Base-by-base conservation (phyloP, 2,329 filamentous ascomycete genomes). In the Ascochyta koolunga region DNA sequence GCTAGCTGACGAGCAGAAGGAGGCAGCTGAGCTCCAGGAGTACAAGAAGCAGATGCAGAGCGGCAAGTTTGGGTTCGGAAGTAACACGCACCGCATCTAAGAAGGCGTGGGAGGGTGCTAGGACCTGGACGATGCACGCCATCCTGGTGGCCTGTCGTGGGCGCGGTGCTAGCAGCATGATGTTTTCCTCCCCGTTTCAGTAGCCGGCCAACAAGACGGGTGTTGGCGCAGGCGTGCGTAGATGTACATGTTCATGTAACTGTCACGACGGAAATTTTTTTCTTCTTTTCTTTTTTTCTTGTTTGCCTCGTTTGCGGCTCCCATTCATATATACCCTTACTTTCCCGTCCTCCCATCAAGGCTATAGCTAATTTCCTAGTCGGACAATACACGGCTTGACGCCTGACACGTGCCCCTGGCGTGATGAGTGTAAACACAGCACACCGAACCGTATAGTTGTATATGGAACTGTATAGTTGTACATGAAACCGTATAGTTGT, bases 1-100 rank as follows among this genome's bases (percentile, higher is more conserved):
- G 29, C 57, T 72, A n/a, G 72, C 72, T 1, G 54, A 64, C 40
- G 61, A 71, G 56, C 58, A 72, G 53, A 75, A 75, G 61, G 73
- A 76, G 55, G 67, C 69, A n/a, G 66, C 69, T 13, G 71, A 75
- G 50, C 64, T 73, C 40, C 60, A 65, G 41, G 60, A 68, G 46
- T 73, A 72, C 59, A 72, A 67, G 60, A 44, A 57, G 35, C 61
- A 71, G 53, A 68, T 68, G 65, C 50, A 68, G 46, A 31, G 55
- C 16, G 65, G 65, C 27, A 60, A 58, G 29, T 68, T 68, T 48
- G 65, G 58, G 4, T 50, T 65, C n/a, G 61, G 64, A 16, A 50
- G 32, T 19, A 25, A 51, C 38, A 31, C 33, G 37, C 42, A 57
- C 52, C 54, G 53, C 27, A 52, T 63, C 19, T 65, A 63, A 18